Percentiles rank a stretch among this genome's conserved stretches.
Evolutionary conservation across 495 filamentous ascomycete species (phyloP).

Genomic region (Neurospora intermedia): DNA sequence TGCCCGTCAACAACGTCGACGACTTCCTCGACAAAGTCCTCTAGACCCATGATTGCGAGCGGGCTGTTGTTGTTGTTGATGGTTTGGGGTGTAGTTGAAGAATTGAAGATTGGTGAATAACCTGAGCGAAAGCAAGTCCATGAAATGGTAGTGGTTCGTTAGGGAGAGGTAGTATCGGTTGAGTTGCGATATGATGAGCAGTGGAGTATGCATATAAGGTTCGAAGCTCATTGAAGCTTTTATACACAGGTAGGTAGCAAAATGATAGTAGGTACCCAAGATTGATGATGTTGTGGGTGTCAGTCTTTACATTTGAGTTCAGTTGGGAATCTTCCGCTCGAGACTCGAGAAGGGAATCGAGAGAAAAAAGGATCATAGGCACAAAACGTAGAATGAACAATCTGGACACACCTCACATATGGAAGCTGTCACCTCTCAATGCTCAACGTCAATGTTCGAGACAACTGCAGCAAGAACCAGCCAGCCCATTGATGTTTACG

Average conservation of each 20-base stretch:
- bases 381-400: not conserved
- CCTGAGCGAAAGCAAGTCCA: not conserved
- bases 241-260: not conserved
- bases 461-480: too few relatives aligned
- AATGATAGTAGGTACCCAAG: not conserved
- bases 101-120: not conserved
- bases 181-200: not conserved
- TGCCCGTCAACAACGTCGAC: conserved; percentile 18
- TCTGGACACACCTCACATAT: too few relatives aligned
- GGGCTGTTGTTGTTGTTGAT: not conserved
- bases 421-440: too few relatives aligned
- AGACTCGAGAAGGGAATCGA: not conserved
- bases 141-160: not conserved
- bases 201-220: not conserved
- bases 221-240: not conserved
- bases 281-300: not conserved
- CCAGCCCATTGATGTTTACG: too few relatives aligned
- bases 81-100: not conserved
- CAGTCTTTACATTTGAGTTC: too few relatives aligned
- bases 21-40: conserved; percentile 15
- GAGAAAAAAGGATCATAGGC: not conserved
- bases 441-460: too few relatives aligned
- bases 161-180: not conserved
- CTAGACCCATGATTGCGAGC: conserved; percentile 1
- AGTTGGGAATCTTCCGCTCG: not conserved